Percentiles rank a stretch among this genome's conserved stretches.
These are phyloP conservation scores for Colletotrichum horii DNA, from an alignment of 2,329 filamentous ascomycete species.

Conservation along the genomic window DNA sequence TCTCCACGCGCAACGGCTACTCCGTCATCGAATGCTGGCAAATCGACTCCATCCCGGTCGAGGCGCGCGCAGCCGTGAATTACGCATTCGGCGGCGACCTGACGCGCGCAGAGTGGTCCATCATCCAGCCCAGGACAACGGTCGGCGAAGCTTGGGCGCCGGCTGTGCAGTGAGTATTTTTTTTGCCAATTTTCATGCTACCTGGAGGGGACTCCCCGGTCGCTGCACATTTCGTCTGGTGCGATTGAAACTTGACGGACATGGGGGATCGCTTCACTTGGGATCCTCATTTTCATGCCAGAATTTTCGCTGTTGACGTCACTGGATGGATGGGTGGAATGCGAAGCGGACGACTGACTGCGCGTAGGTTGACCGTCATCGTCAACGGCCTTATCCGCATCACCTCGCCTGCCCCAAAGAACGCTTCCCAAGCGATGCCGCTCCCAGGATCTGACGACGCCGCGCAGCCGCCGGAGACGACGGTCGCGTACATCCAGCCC, in stretches of 20 bases:
- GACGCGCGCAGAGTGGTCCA: slow-evolving; percentile 33
- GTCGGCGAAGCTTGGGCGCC: slow-evolving; percentile 39
- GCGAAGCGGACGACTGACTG: background rate
- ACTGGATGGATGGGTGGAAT: background rate
- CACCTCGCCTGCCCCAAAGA: slow-evolving; percentile 30
- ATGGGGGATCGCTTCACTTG: background rate
- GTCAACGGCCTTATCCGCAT: slow-evolving; percentile 38
- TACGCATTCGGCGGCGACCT: slow-evolving; percentile 31
- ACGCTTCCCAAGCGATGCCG: slow-evolving; percentile 7
- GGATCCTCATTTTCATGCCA: background rate
- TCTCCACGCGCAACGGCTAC: slow-evolving; percentile 37
- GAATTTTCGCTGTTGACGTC: background rate
- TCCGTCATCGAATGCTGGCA: slow-evolving; percentile 54
- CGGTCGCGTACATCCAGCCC: slow-evolving; percentile 33
- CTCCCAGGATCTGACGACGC: background rate
- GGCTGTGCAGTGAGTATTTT: slow-evolving; percentile 30
- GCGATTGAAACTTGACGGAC: no score
- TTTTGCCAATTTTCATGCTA: background rate
- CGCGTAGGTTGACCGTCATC: slow-evolving; percentile 30
- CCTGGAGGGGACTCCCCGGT: background rate
- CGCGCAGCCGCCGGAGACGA: slow-evolving; percentile 1
- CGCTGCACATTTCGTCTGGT: background rate
- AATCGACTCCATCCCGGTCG: slow-evolving; percentile 28
- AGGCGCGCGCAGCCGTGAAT: slow-evolving; percentile 34
- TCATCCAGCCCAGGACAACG: slow-evolving; percentile 33